Evolutionary conservation across 1,139 yeast species (phyloP).

Genomic region (Geotrichum restrictum): DNA sequence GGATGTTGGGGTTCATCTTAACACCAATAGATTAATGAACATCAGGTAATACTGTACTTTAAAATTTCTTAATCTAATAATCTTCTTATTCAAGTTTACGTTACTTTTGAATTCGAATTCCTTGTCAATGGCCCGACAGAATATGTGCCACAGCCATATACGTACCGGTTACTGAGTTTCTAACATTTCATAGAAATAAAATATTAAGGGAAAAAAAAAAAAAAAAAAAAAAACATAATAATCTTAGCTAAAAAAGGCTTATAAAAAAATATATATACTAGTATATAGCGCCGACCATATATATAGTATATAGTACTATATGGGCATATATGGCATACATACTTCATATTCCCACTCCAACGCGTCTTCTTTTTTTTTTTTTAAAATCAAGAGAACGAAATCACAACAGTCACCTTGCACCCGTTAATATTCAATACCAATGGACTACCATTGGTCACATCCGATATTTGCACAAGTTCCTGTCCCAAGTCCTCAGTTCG

Average conservation of each 20-base stretch:
- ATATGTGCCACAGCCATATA: no score
- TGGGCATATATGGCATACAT: background rate
- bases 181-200: no score
- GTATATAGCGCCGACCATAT: background rate
- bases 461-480: constrained; percentile 38
- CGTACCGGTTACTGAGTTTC: no score
- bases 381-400: background rate
- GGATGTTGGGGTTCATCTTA: constrained; percentile 53
- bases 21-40: constrained; percentile 42
- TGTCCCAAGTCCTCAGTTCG: constrained; percentile 63
- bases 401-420: constrained; percentile 25
- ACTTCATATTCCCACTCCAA: background rate
- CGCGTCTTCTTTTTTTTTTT: background rate
- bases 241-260: background rate
- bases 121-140: no score
- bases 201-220: background rate
- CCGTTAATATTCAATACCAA: constrained; percentile 29
- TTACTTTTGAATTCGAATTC: no score
- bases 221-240: background rate
- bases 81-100: background rate
- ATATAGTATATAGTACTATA: background rate
- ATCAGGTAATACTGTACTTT: constrained; percentile 36
- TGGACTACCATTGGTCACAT: constrained; percentile 31
- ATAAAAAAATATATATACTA: background rate
- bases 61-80: background rate